Base-by-base conservation (phyloP, 2,329 filamentous ascomycete species). In the Colletotrichum spinosum region DNA sequence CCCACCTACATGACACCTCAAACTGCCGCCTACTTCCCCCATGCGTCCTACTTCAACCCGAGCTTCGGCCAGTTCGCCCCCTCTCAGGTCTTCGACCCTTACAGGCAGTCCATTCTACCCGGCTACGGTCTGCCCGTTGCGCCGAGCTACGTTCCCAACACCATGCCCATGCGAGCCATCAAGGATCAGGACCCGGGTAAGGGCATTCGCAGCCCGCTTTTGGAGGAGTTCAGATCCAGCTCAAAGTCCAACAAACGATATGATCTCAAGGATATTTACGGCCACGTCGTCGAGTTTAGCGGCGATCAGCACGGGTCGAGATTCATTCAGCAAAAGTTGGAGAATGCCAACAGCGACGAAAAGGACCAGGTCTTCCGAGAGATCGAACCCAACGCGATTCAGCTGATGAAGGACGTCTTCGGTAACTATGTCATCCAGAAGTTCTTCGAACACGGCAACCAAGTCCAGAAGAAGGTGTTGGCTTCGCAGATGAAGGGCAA, bases 351-450 rank as follows among this genome's bases (percentile, higher is more conserved):
- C 75, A 97, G 94, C 72, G 96, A 98, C 67, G 95, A 97, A 74
- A 98, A 97, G 78, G 93, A 97, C 38, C 90, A 90, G 60, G 87
- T 98, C 1, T 98, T 97, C 81, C 84, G 86, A 1, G 96, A 98
- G 77, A 93, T 99, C 50, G 87, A 92, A 71, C 87, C 89, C 1
- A 96, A 99, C 70, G 89, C 91, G 2, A 78, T 97, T 37, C 93
- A 95, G 73, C 82, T 99, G 52, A 97, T 97, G 93, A 95, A 91
- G 50, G 96, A 98, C 76, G 91, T 98, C 0, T 99, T 97, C 74
- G 96, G 96, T 58, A 99, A 99, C 77, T 99, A 98, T 74, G 96
- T 99, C 41, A 94, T 98, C 44, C 96, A 99, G 74, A 98, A 97
- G 76, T 90, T 98, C 75, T 97, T 98, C 68, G 95, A 98, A 76